Evolutionary conservation across 2,329 filamentous ascomycete genomes (phyloP).

Genomic region (Stachybotrys elegans): DNA sequence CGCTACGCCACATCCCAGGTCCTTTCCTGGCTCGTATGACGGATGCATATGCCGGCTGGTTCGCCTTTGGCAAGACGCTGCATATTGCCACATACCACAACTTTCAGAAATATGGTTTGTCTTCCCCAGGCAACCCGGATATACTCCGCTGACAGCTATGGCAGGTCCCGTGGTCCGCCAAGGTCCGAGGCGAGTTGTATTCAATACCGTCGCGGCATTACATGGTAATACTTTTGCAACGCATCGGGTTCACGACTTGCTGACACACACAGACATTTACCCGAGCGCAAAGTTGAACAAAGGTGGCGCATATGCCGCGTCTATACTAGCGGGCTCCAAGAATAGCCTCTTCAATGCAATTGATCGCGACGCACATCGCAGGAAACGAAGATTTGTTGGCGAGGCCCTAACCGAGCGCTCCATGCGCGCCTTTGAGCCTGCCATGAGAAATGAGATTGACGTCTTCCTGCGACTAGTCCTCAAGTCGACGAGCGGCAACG

Average conservation of each 20-base stretch:
- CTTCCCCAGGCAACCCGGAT: not conserved
- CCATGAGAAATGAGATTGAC: slow-evolving; percentile 1
- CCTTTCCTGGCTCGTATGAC: slow-evolving; percentile 2
- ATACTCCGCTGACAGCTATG: not conserved
- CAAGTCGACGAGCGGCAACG: not conserved
- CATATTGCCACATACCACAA: slow-evolving; percentile 4
- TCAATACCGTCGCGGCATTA: slow-evolving; percentile 3
- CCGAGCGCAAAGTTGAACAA: not conserved
- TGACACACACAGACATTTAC: not conserved
- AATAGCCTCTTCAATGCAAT: slow-evolving; percentile 3
- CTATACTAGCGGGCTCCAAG: not conserved
- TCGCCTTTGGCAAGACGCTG: not conserved
- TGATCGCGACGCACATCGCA: not conserved
- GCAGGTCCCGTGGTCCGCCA: slow-evolving; percentile 5
- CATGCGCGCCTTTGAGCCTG: slow-evolving; percentile 3
- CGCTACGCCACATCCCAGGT: slow-evolving; percentile 1
- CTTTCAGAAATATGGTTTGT: slow-evolving; percentile 6
- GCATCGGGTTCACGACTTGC: not conserved
- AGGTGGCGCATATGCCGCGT: not conserved
- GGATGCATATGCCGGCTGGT: slow-evolving; percentile 3
- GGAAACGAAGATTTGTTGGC: slow-evolving; percentile 4
- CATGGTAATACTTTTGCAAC: not conserved
- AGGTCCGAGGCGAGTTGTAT: slow-evolving; percentile 1
- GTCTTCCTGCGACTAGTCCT: slow-evolving; percentile 3
- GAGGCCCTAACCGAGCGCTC: slow-evolving; percentile 2